phyloP scores from a whole-genome alignment of 2,329 filamentous ascomycete species.

The Botryosphaeria dothidea region DNA sequence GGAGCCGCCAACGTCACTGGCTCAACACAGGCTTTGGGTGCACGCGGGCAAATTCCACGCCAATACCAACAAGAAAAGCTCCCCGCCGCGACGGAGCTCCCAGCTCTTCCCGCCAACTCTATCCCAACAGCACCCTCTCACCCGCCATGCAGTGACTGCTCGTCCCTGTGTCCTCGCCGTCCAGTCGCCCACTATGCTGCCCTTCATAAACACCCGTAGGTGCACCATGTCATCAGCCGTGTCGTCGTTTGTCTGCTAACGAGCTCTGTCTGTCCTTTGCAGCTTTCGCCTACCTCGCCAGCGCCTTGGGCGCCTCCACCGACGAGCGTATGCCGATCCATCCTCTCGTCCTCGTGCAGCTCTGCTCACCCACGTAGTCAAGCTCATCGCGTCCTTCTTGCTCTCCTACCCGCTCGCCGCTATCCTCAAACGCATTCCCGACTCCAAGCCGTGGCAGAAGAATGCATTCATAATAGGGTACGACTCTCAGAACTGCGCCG shows the following conservation, averaged over 20 bases:
- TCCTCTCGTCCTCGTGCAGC: neutral
- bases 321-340: slow-evolving; percentile 59
- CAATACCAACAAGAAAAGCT: neutral
- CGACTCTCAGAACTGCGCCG: slow-evolving; percentile 24
- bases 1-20: slow-evolving; percentile 23
- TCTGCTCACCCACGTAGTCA: slow-evolving; percentile 61
- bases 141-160: slow-evolving; percentile 12
- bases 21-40: neutral
- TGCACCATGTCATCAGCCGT: slow-evolving; percentile 18
- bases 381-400: slow-evolving; percentile 87
- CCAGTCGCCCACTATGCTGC: slow-evolving; percentile 52
- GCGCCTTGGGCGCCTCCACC: slow-evolving; percentile 60
- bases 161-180: neutral
- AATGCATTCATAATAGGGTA: slow-evolving; percentile 84
- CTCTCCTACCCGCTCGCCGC: slow-evolving; percentile 90
- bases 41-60: slow-evolving; percentile 2
- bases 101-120: neutral
- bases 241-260: neutral
- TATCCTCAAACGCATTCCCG: slow-evolving; percentile 85
- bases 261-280: neutral
- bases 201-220: slow-evolving; percentile 64
- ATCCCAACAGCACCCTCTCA: neutral
- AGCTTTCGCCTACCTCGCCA: slow-evolving; percentile 64
- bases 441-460: slow-evolving; percentile 78
- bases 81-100: neutral